Base-by-base conservation (phyloP, 177 flowering plant species). In the Vitis hybrid region DNA sequence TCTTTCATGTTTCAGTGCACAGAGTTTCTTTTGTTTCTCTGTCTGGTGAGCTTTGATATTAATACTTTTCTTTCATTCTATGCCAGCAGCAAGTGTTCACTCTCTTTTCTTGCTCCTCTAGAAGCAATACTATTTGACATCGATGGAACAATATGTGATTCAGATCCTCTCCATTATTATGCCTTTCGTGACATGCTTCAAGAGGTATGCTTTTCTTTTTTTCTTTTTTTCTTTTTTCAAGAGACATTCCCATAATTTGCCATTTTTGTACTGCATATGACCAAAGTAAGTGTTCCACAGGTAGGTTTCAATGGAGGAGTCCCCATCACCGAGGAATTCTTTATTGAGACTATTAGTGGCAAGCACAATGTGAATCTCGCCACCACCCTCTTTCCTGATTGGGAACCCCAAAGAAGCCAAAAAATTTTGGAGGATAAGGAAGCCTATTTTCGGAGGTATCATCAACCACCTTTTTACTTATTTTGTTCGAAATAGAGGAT, bases 91-190 rank as follows among this genome's bases (percentile, higher is more conserved):
- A 78, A 72, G 56, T 55, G 61, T 58, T 75, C 84, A 72, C 75
- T 85, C n/a, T 63, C 79, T 56, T 56, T 56, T 31, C 67, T 81
- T 63, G 85, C 86, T 74, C 88, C 93, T n/a, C 69, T 89, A 58
- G 86, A 87, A 74, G 89, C 90, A 59, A 59, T 87, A 39, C 76
- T 87, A 45, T 87, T 89, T 68, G 93, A 87, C 51, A 79, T 89
- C n/a, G 93, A 89, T 80, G 93, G 90, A 72, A 89, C 93, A 3
- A 56, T 88, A 1, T 84, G 87, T 68, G 93, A 89, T 78, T 88
- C 92, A 21, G 93, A 89, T 77, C 90, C 93, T 49, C 70, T 87
- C 56, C 93, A 89, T 68, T 79, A 74, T 59, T 33, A 51, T 51
- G 89, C 87, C 26, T 89, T 85, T 66, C 81, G 72, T 2, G 88